These are phyloP conservation scores for Linum usitatissimum DNA, from an alignment of 345 rosid species.

Conservation along the genomic window DNA sequence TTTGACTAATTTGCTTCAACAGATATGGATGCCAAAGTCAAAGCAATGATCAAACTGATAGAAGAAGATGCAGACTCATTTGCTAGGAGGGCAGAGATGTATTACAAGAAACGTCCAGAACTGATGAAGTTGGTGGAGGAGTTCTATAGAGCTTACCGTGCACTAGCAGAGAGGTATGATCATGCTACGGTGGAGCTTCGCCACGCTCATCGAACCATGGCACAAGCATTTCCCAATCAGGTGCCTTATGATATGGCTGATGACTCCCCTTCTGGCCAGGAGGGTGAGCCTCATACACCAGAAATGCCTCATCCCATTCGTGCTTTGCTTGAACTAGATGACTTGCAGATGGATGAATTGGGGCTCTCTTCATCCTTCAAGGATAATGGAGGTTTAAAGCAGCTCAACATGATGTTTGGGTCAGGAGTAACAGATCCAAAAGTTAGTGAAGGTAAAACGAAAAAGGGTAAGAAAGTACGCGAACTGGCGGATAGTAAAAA, in stretches of 20 bases:
- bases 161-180: conserved; percentile 7
- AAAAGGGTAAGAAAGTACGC: conserved; percentile 15
- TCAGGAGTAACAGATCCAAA: conserved; percentile 19
- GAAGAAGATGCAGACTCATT: conserved; percentile 6
- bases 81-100: conserved; percentile 7
- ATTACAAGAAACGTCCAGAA: conserved; percentile 5
- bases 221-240: conserved; percentile 25
- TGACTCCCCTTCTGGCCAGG: conserved; percentile 15
- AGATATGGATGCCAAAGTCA: conserved; percentile 3
- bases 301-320: conserved; percentile 28
- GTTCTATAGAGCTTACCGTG: conserved; percentile 7
- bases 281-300: conserved; percentile 17
- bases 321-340: conserved; percentile 33
- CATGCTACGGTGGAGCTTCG: conserved; percentile 16
- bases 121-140: conserved; percentile 5
- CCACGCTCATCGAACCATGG: conserved; percentile 28
- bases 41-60: conserved; percentile 4
- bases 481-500: conserved; percentile 12
- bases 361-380: conserved; percentile 24
- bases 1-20: background rate
- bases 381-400: conserved; percentile 40
- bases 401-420: conserved; percentile 44
- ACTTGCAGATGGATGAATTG: conserved; percentile 27
- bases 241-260: conserved; percentile 13
- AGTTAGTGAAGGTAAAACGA: conserved; percentile 18